Evolutionary conservation across 1,284 basidiomycete genomes (phyloP).

Genomic region (Schizophyllum amplum): DNA sequence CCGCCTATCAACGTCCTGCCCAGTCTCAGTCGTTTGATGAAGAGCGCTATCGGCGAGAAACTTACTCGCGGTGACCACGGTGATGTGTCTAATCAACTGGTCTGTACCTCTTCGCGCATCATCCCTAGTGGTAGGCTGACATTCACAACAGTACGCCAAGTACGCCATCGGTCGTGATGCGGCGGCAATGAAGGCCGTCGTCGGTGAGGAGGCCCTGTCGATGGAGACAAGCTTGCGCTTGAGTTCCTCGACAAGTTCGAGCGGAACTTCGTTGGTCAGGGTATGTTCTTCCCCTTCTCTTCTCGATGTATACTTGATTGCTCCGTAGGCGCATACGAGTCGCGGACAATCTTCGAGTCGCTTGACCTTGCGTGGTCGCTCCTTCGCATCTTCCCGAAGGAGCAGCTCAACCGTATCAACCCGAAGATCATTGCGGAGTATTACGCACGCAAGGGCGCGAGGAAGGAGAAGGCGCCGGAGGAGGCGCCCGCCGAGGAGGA

Average conservation of each 20-base stretch:
- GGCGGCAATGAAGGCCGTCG: constrained; percentile 98
- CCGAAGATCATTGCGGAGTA: constrained; percentile 87
- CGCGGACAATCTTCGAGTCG: constrained; percentile 95
- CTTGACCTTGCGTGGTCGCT: constrained; percentile 97
- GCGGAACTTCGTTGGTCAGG: constrained; percentile 91
- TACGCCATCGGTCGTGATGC: constrained; percentile 98
- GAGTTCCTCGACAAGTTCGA: constrained; percentile 96
- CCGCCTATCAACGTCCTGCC: constrained; percentile 99
- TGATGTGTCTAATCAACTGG: constrained; percentile 97
- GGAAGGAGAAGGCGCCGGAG: constrained; percentile 32
- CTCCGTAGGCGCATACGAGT: constrained; percentile 80
- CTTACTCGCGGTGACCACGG: constrained; percentile 97
- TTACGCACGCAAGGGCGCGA: constrained; percentile 60
- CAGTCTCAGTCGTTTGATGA: constrained; percentile 98
- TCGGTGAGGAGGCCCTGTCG: constrained; percentile 95
- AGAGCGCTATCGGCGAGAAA: constrained; percentile 97
- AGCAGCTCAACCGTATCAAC: constrained; percentile 93
- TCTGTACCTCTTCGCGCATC: constrained; percentile 29
- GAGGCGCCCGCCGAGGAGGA: constrained; percentile 47
- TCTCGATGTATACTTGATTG: neutral
- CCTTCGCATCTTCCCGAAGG: constrained; percentile 97
- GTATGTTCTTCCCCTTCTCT: constrained; percentile 30
- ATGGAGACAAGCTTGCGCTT: constrained; percentile 89
- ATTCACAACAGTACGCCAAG: constrained; percentile 72
- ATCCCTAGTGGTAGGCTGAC: constrained; percentile 10